These are phyloP conservation scores for Diplodia sapinea DNA, from an alignment of 2,329 filamentous ascomycete species.

Conservation along the genomic window DNA sequence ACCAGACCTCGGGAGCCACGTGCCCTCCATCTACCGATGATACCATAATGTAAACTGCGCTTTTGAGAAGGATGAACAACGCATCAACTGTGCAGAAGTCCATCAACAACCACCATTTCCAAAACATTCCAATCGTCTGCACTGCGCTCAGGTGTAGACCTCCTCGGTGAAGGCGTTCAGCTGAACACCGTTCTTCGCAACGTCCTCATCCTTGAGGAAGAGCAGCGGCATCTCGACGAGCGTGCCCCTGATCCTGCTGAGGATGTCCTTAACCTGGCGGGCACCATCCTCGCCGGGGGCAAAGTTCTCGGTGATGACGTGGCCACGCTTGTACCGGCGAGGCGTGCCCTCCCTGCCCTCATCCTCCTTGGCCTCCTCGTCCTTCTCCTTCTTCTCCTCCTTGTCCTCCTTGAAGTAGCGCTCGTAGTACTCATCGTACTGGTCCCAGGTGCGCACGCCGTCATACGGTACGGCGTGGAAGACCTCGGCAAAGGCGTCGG, in stretches of 20 bases:
- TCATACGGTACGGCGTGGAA: slow-evolving; percentile 82
- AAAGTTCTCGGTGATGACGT: slow-evolving; percentile 70
- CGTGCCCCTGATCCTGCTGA: slow-evolving; percentile 68
- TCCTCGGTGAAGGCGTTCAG: slow-evolving; percentile 57
- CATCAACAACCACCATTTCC: background rate
- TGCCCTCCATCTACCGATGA: background rate
- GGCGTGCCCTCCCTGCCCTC: slow-evolving; percentile 45
- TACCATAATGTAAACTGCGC: slow-evolving; percentile 4
- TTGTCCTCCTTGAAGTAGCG: slow-evolving; percentile 63
- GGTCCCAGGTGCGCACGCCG: slow-evolving; percentile 70
- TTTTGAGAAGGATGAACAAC: background rate
- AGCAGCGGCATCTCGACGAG: slow-evolving; percentile 85
- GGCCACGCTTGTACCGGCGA: slow-evolving; percentile 78
- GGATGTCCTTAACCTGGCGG: slow-evolving; percentile 67
- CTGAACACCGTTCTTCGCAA: slow-evolving; percentile 79
- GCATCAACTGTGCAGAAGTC: background rate
- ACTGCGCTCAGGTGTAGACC: slow-evolving; percentile 51
- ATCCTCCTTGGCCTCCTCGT: slow-evolving; percentile 45
- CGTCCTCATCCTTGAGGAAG: slow-evolving; percentile 83
- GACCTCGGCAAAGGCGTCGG: slow-evolving; percentile 76
- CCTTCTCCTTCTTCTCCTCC: slow-evolving; percentile 44
- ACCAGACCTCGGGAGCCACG: background rate
- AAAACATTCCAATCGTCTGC: background rate
- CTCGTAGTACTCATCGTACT: slow-evolving; percentile 75
- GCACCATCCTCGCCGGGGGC: slow-evolving; percentile 48